Conservation (phyloP, 352 stramenopile species). For the Pythium phragmiticola region DNA sequence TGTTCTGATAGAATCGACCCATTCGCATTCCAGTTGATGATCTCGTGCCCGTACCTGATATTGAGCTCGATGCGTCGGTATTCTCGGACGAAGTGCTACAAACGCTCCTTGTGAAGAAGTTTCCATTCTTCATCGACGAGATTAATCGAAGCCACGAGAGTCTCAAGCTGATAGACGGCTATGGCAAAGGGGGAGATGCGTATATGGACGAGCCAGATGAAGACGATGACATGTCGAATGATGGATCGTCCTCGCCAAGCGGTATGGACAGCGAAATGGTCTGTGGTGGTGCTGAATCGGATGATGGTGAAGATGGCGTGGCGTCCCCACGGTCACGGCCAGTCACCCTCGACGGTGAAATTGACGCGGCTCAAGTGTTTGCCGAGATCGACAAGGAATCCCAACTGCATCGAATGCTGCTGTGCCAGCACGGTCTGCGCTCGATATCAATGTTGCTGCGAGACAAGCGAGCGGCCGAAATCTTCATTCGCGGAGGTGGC, state of each 20-base stretch:
- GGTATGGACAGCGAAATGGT: constrained; percentile 74
- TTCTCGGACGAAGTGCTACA: constrained; percentile 74
- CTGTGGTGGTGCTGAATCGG: constrained; percentile 47
- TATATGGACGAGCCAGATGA: constrained; percentile 68
- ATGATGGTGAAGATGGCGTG: constrained; percentile 54
- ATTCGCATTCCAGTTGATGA: constrained; percentile 85
- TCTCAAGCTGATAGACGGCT: constrained; percentile 45
- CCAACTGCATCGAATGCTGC: constrained; percentile 66
- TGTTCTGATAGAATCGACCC: constrained; percentile 49
- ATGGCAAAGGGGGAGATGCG: constrained; percentile 36
- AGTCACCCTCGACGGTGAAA: constrained; percentile 14
- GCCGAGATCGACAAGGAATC: constrained; percentile 80
- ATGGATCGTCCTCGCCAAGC: constrained; percentile 70
- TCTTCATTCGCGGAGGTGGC: constrained; percentile 62
- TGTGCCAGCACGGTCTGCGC: constrained; percentile 78
- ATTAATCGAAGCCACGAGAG: constrained; percentile 72
- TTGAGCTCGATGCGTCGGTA: constrained; percentile 61
- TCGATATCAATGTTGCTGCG: constrained; percentile 70
- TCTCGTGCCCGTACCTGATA: constrained; percentile 69
- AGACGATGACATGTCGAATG: constrained; percentile 86
- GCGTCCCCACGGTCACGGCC: constrained; percentile 11
- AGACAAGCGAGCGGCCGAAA: constrained; percentile 58
- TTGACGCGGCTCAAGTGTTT: constrained; percentile 51
- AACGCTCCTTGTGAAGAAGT: constrained; percentile 64
- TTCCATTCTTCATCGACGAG: constrained; percentile 76